Percentiles rank a stretch among this genome's conserved stretches.
Conservation (phyloP, 306 rosid genomes). For the Gastrolobium bilobum region DNA sequence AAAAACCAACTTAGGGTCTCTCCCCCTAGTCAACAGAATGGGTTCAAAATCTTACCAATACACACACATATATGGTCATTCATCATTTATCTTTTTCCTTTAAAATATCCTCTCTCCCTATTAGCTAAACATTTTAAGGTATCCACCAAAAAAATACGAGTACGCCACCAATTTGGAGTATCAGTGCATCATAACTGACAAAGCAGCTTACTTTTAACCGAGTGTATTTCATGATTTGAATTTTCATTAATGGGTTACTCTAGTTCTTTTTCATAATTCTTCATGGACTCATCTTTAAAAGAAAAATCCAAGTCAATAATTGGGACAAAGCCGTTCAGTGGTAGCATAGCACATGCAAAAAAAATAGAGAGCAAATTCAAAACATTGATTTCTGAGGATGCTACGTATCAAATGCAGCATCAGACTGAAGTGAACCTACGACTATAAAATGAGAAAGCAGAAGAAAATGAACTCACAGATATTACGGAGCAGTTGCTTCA, state of each 20-base stretch:
- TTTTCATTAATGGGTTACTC: slow-evolving; percentile 6
- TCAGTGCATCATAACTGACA: background rate
- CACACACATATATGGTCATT: background rate
- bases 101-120: background rate
- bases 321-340: background rate
- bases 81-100: background rate
- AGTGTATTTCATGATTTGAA: slow-evolving; percentile 9
- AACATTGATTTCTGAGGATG: background rate
- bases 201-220: background rate
- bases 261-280: background rate
- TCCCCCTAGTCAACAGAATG: too few species aligned
- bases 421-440: slow-evolving; percentile 2
- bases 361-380: background rate
- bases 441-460: background rate
- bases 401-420: slow-evolving; percentile 14
- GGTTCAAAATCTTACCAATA: too few species aligned
- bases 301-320: background rate
- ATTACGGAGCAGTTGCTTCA: slow-evolving; percentile 54
- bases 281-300: background rate
- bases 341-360: background rate
- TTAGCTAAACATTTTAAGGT: background rate
- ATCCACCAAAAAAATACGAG: background rate
- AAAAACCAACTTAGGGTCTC: too few species aligned
- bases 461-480: slow-evolving; percentile 48
- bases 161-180: background rate